Evolutionary conservation across 192 early-diverging fungal genomes (phyloP).

Genomic region (Backusella circina): DNA sequence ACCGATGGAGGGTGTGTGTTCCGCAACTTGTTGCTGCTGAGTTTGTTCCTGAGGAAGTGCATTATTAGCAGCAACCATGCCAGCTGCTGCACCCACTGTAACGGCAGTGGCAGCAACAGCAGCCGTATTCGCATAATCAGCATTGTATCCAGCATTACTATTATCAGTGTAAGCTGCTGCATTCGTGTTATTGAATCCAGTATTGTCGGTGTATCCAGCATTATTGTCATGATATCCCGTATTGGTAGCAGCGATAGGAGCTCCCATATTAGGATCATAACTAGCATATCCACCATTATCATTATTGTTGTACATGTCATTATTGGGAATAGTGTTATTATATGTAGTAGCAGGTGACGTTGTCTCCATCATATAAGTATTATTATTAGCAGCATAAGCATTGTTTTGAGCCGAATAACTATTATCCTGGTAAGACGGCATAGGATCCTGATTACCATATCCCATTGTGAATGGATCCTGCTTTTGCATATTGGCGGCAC

Average conservation of each 20-base stretch:
- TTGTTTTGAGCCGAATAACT: not conserved
- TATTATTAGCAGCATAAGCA: not conserved
- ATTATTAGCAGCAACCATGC: not conserved
- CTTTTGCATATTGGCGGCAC: not conserved
- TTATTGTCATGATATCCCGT: not conserved
- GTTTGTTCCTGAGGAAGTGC: constrained; percentile 11
- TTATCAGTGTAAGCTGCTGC: not conserved
- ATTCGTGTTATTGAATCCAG: not conserved
- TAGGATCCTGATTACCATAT: constrained; percentile 12
- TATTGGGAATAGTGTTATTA: not conserved
- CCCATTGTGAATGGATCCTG: constrained; percentile 33
- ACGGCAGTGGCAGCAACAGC: not conserved
- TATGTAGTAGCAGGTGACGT: not conserved
- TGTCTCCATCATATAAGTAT: not conserved
- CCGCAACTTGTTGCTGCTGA: not conserved
- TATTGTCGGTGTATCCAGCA: not conserved
- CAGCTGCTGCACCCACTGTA: not conserved
- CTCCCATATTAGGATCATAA: not conserved
- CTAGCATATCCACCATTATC: not conserved
- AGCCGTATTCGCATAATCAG: not conserved
- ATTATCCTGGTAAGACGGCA: not conserved
- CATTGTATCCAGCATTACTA: not conserved
- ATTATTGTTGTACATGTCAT: not conserved
- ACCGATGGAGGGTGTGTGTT: constrained; percentile 36
- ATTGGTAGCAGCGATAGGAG: not conserved